Conservation (phyloP, 306 rosid genomes). For the Rosa multiflora region DNA sequence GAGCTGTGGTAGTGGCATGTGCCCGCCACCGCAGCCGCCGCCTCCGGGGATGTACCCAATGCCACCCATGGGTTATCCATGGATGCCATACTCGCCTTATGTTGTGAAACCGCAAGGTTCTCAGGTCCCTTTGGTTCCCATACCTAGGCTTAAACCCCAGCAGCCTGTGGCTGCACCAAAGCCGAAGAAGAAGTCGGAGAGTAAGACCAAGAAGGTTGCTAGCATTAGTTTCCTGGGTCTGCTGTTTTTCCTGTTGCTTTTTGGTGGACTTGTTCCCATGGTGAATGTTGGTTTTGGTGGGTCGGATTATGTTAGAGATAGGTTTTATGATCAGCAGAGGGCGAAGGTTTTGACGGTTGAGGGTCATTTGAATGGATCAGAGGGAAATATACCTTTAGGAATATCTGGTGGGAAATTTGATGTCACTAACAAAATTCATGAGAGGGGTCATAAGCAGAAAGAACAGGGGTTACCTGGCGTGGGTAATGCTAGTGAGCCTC, state of each 20-base stretch:
- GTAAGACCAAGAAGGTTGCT: conserved; percentile 88
- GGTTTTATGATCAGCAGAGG: conserved; percentile 41
- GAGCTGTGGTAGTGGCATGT: conserved; percentile 54
- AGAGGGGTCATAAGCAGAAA: conserved; percentile 34
- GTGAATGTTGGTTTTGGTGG: conserved; percentile 61
- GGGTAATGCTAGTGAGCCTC: conserved; percentile 78
- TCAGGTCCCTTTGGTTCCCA: conserved; percentile 86
- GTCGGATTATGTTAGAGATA: conserved; percentile 42
- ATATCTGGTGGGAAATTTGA: conserved; percentile 44
- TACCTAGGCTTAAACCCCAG: conserved; percentile 83
- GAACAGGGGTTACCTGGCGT: conserved; percentile 29
- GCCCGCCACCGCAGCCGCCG: conserved; percentile 46
- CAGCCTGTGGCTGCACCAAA: conserved; percentile 48
- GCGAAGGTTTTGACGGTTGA: conserved; percentile 59
- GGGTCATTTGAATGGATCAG: conserved; percentile 48
- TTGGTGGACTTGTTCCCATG: conserved; percentile 78
- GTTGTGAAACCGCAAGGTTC: conserved; percentile 79
- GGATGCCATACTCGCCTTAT: conserved; percentile 78
- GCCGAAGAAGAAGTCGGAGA: conserved; percentile 48
- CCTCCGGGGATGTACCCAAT: conserved; percentile 69
- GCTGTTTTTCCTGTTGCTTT: conserved; percentile 67
- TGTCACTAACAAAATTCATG: conserved; percentile 35
- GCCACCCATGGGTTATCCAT: conserved; percentile 74
- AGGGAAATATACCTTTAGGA: conserved; percentile 34
- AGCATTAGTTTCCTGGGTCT: conserved; percentile 91